Evolutionary conservation across 2,329 filamentous ascomycete genomes (phyloP), one percentile per base, ranked within the genome.

Genomic region (Fusarium sp.): DNA sequence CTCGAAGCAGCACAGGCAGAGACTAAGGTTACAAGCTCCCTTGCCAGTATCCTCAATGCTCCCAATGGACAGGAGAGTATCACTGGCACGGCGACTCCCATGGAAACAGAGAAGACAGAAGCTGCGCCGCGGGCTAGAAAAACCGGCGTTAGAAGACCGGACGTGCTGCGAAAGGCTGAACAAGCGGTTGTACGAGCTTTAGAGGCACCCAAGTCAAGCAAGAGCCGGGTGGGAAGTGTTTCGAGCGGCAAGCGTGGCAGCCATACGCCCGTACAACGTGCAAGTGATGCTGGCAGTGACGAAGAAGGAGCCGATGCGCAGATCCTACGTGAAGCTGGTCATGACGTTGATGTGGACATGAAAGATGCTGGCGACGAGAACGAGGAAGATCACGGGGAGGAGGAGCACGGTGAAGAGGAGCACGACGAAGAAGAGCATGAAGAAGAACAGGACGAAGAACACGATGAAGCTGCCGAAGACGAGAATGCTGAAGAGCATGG

Each of bases 131-230:
- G 82, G 6, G 71, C 76, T 13, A 80, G 83, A 13, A 83, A 81
- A 58, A 71, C 78, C 0, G 86, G 84, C 1, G 84, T 90, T 2
- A 79, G 87, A 20, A 80, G 86, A 29, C 85, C 86, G 0, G 88
- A 91, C 60, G 82, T 91, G 30, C 80, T 91, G 4, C 86, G 88
- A 34, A 88, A 87, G 73, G 88, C 89, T 0, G 89, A 91, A 66
- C 85, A 88, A 66, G 86, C 86, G 7, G 84, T 89, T 6, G 69
- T 83, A 18, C 83, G 85, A 6, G 82, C 83, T 0, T 77, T 84
- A 32, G 87, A 89, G 52, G 83, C 84, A 6, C 80, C 83, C 10
- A 86, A 85, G 65, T 62, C 78, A 3, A 76, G 77, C n/a, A 86
- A 86, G 73, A 85, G 84, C 6, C 80, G 84, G 38, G 76, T 84